A percentile compares a stretch with the other conserved stretches of the same genome.
Conservation (phyloP, 2,329 filamentous ascomycete genomes). For the Ophiosphaerella narmari region DNA sequence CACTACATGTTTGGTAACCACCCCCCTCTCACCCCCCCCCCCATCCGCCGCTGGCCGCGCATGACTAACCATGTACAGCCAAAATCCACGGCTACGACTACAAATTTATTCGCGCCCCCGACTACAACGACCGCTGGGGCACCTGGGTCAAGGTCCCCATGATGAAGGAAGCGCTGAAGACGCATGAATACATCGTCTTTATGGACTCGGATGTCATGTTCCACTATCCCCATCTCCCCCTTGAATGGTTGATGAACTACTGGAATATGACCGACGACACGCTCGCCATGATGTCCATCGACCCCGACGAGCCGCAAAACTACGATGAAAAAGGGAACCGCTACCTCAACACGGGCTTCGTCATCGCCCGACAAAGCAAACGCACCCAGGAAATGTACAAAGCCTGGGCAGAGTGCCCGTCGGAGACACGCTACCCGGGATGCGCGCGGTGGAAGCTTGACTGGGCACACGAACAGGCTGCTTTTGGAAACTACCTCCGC, state of each 20-base stretch:
- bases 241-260: slow-evolving; percentile 58
- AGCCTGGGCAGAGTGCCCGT: slow-evolving; percentile 46
- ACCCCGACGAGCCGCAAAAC: slow-evolving; percentile 50
- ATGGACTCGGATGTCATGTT: slow-evolving; percentile 58
- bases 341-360: slow-evolving; percentile 52
- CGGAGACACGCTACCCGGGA: slow-evolving; percentile 39
- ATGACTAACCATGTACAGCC: slow-evolving; percentile 33
- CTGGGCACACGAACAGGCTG: slow-evolving; percentile 46
- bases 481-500: slow-evolving; percentile 46
- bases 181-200: slow-evolving; percentile 53
- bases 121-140: slow-evolving; percentile 49
- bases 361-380: slow-evolving; percentile 49
- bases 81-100: slow-evolving; percentile 57
- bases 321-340: slow-evolving; percentile 48
- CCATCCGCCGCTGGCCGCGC: not conserved
- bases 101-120: slow-evolving; percentile 52
- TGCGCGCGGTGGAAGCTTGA: slow-evolving; percentile 43
- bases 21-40: not conserved
- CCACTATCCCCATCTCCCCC: slow-evolving; percentile 52
- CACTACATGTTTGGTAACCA: slow-evolving; percentile 47
- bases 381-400: slow-evolving; percentile 46
- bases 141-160: slow-evolving; percentile 58
- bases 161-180: slow-evolving; percentile 49
- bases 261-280: slow-evolving; percentile 55
- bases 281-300: slow-evolving; percentile 53